Conservation (phyloP, 768 basidiomycete genomes). For the Naganishia kalamii region DNA sequence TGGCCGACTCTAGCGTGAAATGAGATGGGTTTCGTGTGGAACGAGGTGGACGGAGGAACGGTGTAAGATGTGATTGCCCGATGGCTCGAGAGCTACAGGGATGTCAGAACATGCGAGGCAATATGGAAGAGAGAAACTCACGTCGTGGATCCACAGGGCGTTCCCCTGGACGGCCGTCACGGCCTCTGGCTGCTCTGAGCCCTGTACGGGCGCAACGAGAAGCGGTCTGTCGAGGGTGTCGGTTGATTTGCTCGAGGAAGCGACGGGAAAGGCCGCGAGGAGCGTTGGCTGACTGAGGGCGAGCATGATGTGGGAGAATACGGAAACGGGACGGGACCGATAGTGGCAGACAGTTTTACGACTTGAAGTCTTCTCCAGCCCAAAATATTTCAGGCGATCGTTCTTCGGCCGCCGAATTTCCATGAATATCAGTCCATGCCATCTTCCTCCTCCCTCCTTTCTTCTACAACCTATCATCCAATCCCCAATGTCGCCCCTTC, state of each 20-base stretch:
- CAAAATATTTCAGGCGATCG: neutral
- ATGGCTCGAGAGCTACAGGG: conserved; percentile 19
- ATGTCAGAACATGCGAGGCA: too few species aligned
- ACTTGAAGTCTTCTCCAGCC: neutral
- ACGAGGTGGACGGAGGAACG: conserved; percentile 38
- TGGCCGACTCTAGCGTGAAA: conserved; percentile 21
- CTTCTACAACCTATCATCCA: neutral
- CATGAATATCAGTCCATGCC: too few species aligned
- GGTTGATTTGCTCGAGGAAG: conserved; percentile 38
- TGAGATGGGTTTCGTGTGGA: conserved; percentile 36
- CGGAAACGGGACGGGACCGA: too few species aligned
- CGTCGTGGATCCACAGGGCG: conserved; percentile 47
- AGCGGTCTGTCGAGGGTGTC: conserved; percentile 27
- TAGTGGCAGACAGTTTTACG: too few species aligned
- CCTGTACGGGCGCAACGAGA: conserved; percentile 32
- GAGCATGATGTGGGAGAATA: neutral
- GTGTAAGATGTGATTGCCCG: conserved; percentile 42
- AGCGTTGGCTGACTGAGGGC: conserved; percentile 29
- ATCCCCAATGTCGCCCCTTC: neutral
- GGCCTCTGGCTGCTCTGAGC: conserved; percentile 28
- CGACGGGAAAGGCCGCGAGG: conserved; percentile 38
- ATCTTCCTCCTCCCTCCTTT: too few species aligned
- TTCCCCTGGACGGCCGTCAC: conserved; percentile 45
- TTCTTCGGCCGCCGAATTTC: too few species aligned
- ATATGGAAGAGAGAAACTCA: conserved; percentile 26